Conservation (phyloP, 108 stramenopile species). For the Thalassiosira profunda region DNA sequence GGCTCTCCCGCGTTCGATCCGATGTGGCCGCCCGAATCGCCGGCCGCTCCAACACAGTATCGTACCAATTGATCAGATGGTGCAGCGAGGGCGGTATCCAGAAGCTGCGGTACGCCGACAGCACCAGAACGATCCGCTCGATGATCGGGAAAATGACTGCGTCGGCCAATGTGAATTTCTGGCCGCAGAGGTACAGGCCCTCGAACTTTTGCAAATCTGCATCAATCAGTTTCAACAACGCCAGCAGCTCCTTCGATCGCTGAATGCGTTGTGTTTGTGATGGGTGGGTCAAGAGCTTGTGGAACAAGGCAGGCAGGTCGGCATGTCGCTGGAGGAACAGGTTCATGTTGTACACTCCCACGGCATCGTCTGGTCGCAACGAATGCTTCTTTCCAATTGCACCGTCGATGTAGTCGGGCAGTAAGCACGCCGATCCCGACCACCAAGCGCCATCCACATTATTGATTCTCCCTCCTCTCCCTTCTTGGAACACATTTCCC, state of each 20-base stretch:
- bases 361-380: slow-evolving; percentile 12
- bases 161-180: slow-evolving; percentile 41
- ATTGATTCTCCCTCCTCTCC: not conserved
- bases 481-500: slow-evolving; percentile 25
- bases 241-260: slow-evolving; percentile 26
- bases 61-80: slow-evolving; percentile 30
- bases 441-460: not conserved
- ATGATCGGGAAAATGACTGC: slow-evolving; percentile 31
- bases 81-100: slow-evolving; percentile 32
- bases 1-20: slow-evolving; percentile 21
- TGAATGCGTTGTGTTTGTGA: slow-evolving; percentile 10
- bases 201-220: slow-evolving; percentile 28
- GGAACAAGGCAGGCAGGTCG: slow-evolving; percentile 24
- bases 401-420: slow-evolving; percentile 41
- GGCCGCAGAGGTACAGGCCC: slow-evolving; percentile 37
- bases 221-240: slow-evolving; percentile 26
- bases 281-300: slow-evolving; percentile 14
- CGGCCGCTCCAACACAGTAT: slow-evolving; percentile 16
- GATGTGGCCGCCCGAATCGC: slow-evolving; percentile 33
- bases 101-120: slow-evolving; percentile 39
- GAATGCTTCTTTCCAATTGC: slow-evolving; percentile 25
- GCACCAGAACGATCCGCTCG: slow-evolving; percentile 39
- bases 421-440: slow-evolving; percentile 1
- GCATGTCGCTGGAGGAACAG: slow-evolving; percentile 41
- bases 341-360: slow-evolving; percentile 41